Evolutionary conservation across 2,329 filamentous ascomycete species (phyloP), one percentile per base, ranked within the genome.

Genomic region (Scytalidium sp.): DNA sequence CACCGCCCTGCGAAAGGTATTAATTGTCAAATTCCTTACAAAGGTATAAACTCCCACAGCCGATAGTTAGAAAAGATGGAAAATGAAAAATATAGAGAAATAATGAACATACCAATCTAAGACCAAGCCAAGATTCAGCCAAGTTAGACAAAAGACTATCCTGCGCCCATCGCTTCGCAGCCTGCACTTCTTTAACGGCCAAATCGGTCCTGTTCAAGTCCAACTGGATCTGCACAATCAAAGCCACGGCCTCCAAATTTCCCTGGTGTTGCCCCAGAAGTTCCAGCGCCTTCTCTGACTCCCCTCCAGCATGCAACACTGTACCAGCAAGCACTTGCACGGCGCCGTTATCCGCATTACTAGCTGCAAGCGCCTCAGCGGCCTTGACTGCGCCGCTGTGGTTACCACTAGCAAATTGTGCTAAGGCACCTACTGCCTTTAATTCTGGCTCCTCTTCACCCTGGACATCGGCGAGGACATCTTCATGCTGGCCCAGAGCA

Each of bases 131-230:
- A 7, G 90, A 90, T 73, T 99, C 94, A 7, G 92, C 92, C 57
- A 99, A 73, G 70, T 99, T 97, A 57, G 97, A 90, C 45, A 97
- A 76, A 36, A 97, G 74, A 59, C 87, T 96, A 67, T 97, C 94
- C 71, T 99, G 93, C 7, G 93, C 94, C 89, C 93, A 97, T 70
- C 90, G 83, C 67, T 92, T 84, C 29, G 94, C 94, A 29, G 87
- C 83, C 46, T 84, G 76, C 32, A 96, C 91, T 72, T 97, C 93
- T 71, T 96, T 96, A 11, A 91, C 63, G 1, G 94, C 94, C 44
- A 97, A 82, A 68, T 97, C 93, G 62, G 87, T 87, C 59, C 93
- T 83, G 75, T 97, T 97, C 67, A 96, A 90, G 60, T 89, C 81
- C 9, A 97, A 84, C 65, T 97, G 87, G 60, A 97, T 95, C 69